phyloP scores from a whole-genome alignment of 306 rosid species.

The Vigna mungo region DNA sequence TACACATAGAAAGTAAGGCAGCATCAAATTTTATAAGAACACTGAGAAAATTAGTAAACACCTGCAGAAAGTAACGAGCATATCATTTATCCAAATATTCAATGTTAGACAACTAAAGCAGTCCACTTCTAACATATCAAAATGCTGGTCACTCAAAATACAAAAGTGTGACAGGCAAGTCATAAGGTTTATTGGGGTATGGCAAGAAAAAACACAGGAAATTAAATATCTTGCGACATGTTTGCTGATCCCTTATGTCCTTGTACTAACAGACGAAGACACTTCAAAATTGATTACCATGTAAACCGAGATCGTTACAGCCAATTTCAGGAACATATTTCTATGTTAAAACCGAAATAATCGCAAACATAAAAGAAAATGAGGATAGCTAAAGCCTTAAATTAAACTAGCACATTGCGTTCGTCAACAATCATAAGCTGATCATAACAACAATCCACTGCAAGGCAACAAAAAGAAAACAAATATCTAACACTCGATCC shows the following conservation, averaged over 20 bases:
- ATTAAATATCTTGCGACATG: background rate
- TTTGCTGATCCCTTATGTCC: too few species aligned
- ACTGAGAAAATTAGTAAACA: background rate
- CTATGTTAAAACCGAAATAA: background rate
- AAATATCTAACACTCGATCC: background rate
- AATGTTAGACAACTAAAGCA: slow-evolving; percentile 77
- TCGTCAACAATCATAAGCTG: background rate
- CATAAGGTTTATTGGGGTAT: too few species aligned
- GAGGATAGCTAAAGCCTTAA: too few species aligned
- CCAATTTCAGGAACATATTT: background rate
- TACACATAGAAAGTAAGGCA: too few species aligned
- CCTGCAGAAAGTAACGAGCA: slow-evolving; percentile 33
- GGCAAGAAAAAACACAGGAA: background rate
- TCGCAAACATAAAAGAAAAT: too few species aligned
- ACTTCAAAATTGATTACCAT: background rate
- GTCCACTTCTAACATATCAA: slow-evolving; percentile 71
- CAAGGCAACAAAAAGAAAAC: background rate
- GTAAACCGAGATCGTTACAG: background rate
- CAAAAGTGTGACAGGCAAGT: background rate
- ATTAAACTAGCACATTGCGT: background rate
- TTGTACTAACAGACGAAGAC: background rate
- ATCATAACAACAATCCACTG: background rate
- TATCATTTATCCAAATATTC: slow-evolving; percentile 66
- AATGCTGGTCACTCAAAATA: background rate
- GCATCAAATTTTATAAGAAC: too few species aligned